Conservation (phyloP, 23 red algal species). For the Gracilaria domingensis region DNA sequence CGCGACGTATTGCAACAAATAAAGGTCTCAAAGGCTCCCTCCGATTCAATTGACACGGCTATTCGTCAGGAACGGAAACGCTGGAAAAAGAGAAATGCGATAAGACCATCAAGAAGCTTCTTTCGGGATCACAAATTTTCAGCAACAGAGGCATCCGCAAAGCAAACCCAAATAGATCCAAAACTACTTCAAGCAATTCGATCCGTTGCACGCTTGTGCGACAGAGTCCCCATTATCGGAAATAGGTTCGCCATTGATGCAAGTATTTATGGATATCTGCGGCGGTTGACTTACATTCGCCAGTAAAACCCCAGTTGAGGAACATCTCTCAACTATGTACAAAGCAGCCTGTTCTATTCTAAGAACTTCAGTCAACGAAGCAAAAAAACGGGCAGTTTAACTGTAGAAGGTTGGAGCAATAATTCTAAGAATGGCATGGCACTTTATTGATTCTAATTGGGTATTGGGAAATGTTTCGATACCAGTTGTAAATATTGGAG, state of each 20-base stretch:
- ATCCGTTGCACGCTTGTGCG: not conserved
- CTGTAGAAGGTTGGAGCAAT: not conserved
- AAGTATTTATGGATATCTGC: not conserved
- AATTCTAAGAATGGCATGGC: not conserved
- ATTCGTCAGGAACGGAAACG: too few species aligned
- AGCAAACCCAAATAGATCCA: too few species aligned
- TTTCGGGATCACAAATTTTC: too few species aligned
- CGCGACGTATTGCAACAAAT: too few species aligned
- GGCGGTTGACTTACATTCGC: not conserved
- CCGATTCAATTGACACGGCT: too few species aligned
- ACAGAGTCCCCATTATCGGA: not conserved
- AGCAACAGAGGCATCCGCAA: too few species aligned
- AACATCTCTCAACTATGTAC: not conserved
- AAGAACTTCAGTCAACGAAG: not conserved
- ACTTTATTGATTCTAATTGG: not conserved
- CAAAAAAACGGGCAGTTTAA: not conserved
- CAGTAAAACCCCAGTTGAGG: not conserved
- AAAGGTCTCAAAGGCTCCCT: too few species aligned
- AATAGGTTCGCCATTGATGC: not conserved
- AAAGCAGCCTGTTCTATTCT: not conserved
- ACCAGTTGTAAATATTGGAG: not conserved
- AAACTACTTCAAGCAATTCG: not conserved
- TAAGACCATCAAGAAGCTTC: too few species aligned
- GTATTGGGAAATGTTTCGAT: not conserved
- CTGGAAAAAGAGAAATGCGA: too few species aligned